A percentile compares a stretch with the other conserved stretches of the same genome.
Evolutionary conservation across 495 filamentous ascomycete genomes (phyloP).

Genomic region (Podospora bellae-mahoneyi): DNA sequence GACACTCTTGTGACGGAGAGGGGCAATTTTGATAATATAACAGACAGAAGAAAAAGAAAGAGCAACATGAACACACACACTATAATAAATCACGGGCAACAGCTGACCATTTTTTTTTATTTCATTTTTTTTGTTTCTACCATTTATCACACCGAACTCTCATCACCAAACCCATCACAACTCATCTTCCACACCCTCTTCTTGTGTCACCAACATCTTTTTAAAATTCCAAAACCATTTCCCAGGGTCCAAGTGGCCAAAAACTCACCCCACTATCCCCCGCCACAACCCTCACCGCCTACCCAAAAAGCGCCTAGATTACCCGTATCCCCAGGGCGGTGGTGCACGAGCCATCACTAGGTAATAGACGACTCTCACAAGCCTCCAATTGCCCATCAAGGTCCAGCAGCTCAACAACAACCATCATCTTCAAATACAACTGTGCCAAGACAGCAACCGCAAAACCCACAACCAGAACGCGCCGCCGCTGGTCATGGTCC

Average conservation of each 20-base stretch:
- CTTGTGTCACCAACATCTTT: constrained; percentile 7
- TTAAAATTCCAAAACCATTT: background rate
- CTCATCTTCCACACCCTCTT: background rate
- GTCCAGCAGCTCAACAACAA: background rate
- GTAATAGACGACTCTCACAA: background rate
- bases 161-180: background rate
- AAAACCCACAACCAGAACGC: too few relatives aligned
- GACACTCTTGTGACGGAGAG: background rate
- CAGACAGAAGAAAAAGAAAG: background rate
- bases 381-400: background rate
- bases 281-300: constrained; percentile 13
- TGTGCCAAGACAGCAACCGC: background rate
- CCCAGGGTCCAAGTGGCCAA: background rate
- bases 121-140: background rate
- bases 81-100: background rate
- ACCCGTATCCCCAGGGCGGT: background rate
- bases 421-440: background rate
- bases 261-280: constrained; percentile 10
- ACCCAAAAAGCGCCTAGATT: background rate
- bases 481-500: background rate
- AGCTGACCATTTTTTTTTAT: background rate
- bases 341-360: background rate
- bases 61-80: background rate
- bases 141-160: background rate
- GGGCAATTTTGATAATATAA: background rate